Evolutionary conservation across 2,329 filamentous ascomycete genomes (phyloP).

Genomic region (Aureobasidium zeae): DNA sequence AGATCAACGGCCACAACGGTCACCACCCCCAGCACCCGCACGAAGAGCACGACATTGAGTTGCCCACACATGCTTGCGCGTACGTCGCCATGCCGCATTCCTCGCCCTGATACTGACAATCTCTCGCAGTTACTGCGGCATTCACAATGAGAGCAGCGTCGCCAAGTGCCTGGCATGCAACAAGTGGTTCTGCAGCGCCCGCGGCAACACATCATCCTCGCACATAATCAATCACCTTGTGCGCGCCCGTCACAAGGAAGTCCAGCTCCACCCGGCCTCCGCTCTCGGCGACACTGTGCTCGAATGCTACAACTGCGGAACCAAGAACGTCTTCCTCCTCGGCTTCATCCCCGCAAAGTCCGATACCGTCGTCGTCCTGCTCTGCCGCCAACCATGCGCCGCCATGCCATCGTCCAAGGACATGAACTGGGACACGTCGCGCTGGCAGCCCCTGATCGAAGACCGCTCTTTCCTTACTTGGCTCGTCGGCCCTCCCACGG

Average conservation of each 20-base stretch:
- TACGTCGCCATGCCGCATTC: slow-evolving; percentile 44
- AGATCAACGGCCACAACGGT: slow-evolving; percentile 65
- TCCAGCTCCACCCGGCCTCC: slow-evolving; percentile 88
- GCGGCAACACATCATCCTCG: slow-evolving; percentile 90
- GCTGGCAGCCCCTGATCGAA: slow-evolving; percentile 96
- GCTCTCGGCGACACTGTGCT: slow-evolving; percentile 90
- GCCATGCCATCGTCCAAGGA: slow-evolving; percentile 93
- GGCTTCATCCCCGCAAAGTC: slow-evolving; percentile 98
- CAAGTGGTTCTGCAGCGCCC: slow-evolving; percentile 98
- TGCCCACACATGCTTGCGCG: slow-evolving; percentile 92
- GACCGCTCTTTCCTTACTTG: slow-evolving; percentile 90
- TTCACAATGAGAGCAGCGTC: slow-evolving; percentile 88
- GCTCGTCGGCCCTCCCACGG: slow-evolving; percentile 81
- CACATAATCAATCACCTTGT: slow-evolving; percentile 98
- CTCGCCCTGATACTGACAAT: neutral
- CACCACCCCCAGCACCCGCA: slow-evolving; percentile 40
- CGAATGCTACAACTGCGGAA: slow-evolving; percentile 98
- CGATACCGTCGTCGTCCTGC: slow-evolving; percentile 90
- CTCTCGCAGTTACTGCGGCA: slow-evolving; percentile 75
- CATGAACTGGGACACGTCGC: slow-evolving; percentile 98
- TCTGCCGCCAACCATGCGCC: slow-evolving; percentile 93
- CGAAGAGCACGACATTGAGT: slow-evolving; percentile 75
- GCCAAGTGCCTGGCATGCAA: slow-evolving; percentile 92
- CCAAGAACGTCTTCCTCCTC: slow-evolving; percentile 96
- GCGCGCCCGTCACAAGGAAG: slow-evolving; percentile 94